Evolutionary conservation across 805 yeast species (phyloP), one percentile per base, ranked within the genome.

Genomic region (Myxozyma neotropica): DNA sequence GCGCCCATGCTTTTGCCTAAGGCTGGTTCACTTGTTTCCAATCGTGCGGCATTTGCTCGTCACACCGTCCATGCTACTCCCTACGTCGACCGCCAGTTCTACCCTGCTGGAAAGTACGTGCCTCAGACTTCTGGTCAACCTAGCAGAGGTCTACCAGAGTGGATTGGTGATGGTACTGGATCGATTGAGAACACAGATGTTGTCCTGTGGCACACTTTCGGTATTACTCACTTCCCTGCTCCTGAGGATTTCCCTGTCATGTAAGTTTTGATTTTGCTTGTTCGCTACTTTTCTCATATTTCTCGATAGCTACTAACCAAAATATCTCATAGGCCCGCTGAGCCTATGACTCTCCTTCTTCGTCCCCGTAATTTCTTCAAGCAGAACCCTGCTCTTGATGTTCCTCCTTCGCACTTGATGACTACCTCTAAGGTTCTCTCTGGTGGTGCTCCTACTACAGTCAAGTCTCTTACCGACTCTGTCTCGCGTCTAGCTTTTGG

Each of bases 201-300:
- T 61, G 80, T 88, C 54, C 76, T 85, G 69, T 88, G 84, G 84
- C 92, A 88, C 74, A 88, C 93, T 29, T 88, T 88, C 70, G 94
- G 94, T 69, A 83, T 88, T 67, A 84, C 93, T 35, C 95, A 88
- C 73, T 85, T 87, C 82, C 95, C 95, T 60, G 86, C 92, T 13
- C 93, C 94, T 60, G 94, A 88, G 77, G 95, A 88, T 74, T 88
- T 87, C 86, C 94, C 94, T 58, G 82, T 88, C 65, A 88, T 88
- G 94, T 51, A 82, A 87, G 62, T 53, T 8, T 15, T 23, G 24
- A 33, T 23, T 38, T 10, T 12, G 8, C 19, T n/a, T n/a, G n/a
- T n/a, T n/a, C n/a, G n/a, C n/a, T n/a, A n/a, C n/a, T n/a, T n/a
- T 21, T 29, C 5, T 26, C 24, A 17, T 13, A 2, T 36, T 24